phyloP scores from a whole-genome alignment of 1,139 yeast genomes.

The Taphrina pruni region DNA sequence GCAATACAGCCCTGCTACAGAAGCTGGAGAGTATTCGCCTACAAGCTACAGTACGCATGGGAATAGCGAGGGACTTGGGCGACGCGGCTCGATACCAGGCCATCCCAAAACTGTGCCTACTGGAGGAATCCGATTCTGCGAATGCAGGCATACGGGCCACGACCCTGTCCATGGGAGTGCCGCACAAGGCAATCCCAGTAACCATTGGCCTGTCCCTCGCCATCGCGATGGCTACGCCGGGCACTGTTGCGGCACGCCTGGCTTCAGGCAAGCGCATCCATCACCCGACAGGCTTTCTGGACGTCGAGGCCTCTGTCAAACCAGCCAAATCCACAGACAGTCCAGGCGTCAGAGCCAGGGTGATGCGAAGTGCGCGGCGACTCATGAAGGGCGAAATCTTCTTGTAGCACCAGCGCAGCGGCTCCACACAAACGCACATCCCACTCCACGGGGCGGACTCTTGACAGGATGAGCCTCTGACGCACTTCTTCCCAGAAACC shows the following conservation, averaged over 20 bases:
- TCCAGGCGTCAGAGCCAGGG: neutral
- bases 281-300: constrained; percentile 25
- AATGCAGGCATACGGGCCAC: constrained; percentile 12
- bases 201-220: constrained; percentile 20
- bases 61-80: neutral
- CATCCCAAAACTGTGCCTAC: constrained; percentile 3
- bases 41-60: constrained; percentile 17
- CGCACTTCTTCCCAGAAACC: neutral
- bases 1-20: neutral
- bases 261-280: constrained; percentile 18
- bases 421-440: neutral
- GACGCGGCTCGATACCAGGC: constrained; percentile 1
- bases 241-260: neutral
- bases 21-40: constrained; percentile 4
- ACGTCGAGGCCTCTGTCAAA: neutral
- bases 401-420: neutral
- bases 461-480: neutral
- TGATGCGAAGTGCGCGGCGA: constrained; percentile 3
- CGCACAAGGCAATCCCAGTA: constrained; percentile 24
- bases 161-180: constrained; percentile 16
- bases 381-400: constrained; percentile 14
- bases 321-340: neutral
- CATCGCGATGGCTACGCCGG: constrained; percentile 17
- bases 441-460: neutral
- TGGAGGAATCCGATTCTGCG: neutral